Percentiles rank a stretch among this genome's conserved stretches.
These are phyloP conservation scores for Tricholoma flavovirens DNA, from an alignment of 768 basidiomycete genomes.

Conservation along the genomic window DNA sequence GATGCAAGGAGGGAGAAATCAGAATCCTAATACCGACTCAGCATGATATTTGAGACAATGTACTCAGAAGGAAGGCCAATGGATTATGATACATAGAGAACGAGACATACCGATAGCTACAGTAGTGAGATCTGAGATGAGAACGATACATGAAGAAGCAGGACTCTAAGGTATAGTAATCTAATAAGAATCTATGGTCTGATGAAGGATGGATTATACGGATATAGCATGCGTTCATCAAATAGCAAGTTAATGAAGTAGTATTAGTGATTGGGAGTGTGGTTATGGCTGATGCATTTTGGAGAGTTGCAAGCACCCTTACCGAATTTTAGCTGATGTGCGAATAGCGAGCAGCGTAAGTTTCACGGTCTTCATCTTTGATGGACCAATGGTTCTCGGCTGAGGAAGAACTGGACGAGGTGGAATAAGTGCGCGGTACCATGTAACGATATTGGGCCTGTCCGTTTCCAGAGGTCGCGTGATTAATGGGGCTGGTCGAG, in stretches of 20 bases:
- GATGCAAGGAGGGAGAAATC: conserved; percentile 15
- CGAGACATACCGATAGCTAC: conserved; percentile 12
- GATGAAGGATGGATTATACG: conserved; percentile 3
- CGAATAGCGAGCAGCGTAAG: conserved; percentile 19
- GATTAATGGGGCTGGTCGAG: conserved; percentile 30
- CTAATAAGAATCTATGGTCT: conserved; percentile 8
- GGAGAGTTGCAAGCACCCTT: not conserved
- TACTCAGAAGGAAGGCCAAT: not conserved
- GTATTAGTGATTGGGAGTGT: not conserved
- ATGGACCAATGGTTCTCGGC: conserved; percentile 14
- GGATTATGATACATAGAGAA: conserved; percentile 8
- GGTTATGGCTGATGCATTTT: not conserved
- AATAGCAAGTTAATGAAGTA: not conserved
- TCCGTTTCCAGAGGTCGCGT: conserved; percentile 21
- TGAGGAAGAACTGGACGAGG: conserved; percentile 8
- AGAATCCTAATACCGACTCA: not conserved
- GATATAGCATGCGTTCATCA: conserved; percentile 10
- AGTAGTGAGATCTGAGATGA: conserved; percentile 9
- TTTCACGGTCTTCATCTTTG: conserved; percentile 27
- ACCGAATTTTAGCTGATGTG: conserved; percentile 9
- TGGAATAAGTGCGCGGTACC: conserved; percentile 20
- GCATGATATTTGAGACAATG: not conserved
- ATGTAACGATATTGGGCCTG: conserved; percentile 33
- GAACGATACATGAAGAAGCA: conserved; percentile 3
- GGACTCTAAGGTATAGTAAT: not conserved